Percentiles rank a stretch among this genome's conserved stretches.
These are phyloP conservation scores for Oryza longistaminata DNA, from an alignment of 176 grass and related monocot genomes.

Conservation along the genomic window DNA sequence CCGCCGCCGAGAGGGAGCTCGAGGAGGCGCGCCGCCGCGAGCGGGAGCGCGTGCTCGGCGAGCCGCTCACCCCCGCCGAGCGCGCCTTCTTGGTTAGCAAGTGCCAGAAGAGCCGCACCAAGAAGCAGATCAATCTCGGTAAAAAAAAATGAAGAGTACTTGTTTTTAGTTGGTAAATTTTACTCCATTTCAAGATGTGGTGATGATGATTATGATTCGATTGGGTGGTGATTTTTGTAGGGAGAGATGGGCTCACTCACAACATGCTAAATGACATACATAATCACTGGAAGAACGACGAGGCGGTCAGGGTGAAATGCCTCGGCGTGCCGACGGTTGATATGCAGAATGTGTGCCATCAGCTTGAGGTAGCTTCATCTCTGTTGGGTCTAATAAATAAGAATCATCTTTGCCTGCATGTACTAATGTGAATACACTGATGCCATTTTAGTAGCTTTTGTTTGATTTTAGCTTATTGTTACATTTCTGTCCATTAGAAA, in stretches of 20 bases:
- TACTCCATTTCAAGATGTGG: neutral
- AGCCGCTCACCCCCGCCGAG: slow-evolving; percentile 66
- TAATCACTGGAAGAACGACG: slow-evolving; percentile 75
- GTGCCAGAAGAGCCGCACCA: slow-evolving; percentile 79
- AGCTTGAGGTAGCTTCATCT: slow-evolving; percentile 68
- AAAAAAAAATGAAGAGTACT: neutral
- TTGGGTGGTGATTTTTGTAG: slow-evolving; percentile 39
- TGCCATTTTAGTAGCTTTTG: neutral
- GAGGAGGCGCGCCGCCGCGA: slow-evolving; percentile 47
- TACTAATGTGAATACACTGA: neutral
- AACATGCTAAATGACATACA: slow-evolving; percentile 98
- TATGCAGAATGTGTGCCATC: slow-evolving; percentile 83
- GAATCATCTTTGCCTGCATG: neutral
- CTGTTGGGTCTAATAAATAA: neutral
- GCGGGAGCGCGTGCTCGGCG: slow-evolving; percentile 66
- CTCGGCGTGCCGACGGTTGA: slow-evolving; percentile 85
- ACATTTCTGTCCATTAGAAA: neutral
- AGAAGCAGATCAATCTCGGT: slow-evolving; percentile 93
- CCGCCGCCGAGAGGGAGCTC: slow-evolving; percentile 44
- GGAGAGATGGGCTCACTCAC: slow-evolving; percentile 95
- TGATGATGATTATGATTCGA: neutral
- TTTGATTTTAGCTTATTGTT: neutral
- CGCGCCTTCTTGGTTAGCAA: slow-evolving; percentile 46
- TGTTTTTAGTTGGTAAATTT: neutral
- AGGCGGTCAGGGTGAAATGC: slow-evolving; percentile 84